A percentile compares a stretch with the other conserved stretches of the same genome.
phyloP scores from a whole-genome alignment of 2,329 filamentous ascomycete genomes.

The Fusarium miscanthi region DNA sequence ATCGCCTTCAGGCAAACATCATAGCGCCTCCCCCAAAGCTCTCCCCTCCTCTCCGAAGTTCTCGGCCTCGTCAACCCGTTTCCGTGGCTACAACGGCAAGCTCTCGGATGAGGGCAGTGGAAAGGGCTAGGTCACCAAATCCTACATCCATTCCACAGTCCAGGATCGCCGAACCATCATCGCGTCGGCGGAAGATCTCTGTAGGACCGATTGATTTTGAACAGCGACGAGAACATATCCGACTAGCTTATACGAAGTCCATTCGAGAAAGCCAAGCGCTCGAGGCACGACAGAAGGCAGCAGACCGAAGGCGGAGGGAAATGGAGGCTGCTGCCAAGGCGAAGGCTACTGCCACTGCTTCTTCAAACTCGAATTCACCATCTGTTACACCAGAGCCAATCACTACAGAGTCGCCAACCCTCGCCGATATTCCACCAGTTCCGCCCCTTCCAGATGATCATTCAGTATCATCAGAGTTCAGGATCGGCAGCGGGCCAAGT shows the following conservation, averaged over 20 bases:
- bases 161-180: constrained; percentile 52
- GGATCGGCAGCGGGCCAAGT: constrained; percentile 1
- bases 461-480: constrained; percentile 4
- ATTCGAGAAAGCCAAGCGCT: constrained; percentile 77
- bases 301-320: constrained; percentile 63
- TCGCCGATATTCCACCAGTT: constrained; percentile 39
- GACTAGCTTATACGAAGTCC: constrained; percentile 87
- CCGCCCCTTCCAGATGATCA: constrained; percentile 34
- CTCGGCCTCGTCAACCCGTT: constrained; percentile 82
- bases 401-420: constrained; percentile 14
- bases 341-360: constrained; percentile 49
- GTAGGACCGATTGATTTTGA: constrained; percentile 86
- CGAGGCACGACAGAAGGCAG: constrained; percentile 64
- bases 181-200: constrained; percentile 64
- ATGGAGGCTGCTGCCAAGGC: constrained; percentile 59
- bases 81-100: constrained; percentile 78
- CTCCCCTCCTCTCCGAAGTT: constrained; percentile 84
- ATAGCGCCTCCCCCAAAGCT: constrained; percentile 75
- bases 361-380: constrained; percentile 28
- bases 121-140: constrained; percentile 63
- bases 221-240: constrained; percentile 82
- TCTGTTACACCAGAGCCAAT: constrained; percentile 33
- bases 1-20: constrained; percentile 78
- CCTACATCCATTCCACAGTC: constrained; percentile 47
- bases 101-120: constrained; percentile 73